Conservation (phyloP, 2,329 filamentous ascomycete genomes). For the Elsinoe fawcettii region DNA sequence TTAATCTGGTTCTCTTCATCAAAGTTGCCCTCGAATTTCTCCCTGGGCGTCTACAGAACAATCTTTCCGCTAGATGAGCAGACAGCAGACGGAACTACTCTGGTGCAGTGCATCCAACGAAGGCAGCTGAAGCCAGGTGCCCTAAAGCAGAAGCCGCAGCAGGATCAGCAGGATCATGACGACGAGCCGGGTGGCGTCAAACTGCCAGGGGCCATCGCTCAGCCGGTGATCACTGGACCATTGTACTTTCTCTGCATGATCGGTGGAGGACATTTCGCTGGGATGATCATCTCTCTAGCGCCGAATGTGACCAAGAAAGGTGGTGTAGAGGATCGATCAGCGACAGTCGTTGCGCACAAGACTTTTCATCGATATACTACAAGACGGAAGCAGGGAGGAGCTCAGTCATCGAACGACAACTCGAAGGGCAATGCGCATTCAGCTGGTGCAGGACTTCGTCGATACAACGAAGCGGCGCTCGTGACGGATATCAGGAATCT, state of each 20-base stretch:
- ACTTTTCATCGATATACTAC: slow-evolving; percentile 98
- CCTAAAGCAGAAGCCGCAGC: slow-evolving; percentile 25
- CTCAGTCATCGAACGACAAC: slow-evolving; percentile 87
- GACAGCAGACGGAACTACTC: slow-evolving; percentile 47
- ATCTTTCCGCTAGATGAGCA: slow-evolving; percentile 69
- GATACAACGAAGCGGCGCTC: slow-evolving; percentile 89
- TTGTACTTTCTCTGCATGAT: slow-evolving; percentile 99
- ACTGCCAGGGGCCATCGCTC: slow-evolving; percentile 36
- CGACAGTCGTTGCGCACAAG: slow-evolving; percentile 86
- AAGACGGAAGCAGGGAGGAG: slow-evolving; percentile 87
- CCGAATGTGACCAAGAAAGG: slow-evolving; percentile 67
- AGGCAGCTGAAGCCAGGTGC: slow-evolving; percentile 67
- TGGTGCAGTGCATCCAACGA: slow-evolving; percentile 61
- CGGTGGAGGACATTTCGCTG: slow-evolving; percentile 92
- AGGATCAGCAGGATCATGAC: slow-evolving; percentile 29
- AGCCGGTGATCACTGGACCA: slow-evolving; percentile 57
- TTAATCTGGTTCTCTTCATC: slow-evolving; percentile 80
- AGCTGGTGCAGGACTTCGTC: slow-evolving; percentile 77
- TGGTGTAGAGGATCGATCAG: slow-evolving; percentile 72
- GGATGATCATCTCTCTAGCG: slow-evolving; percentile 84
- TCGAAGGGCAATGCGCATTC: slow-evolving; percentile 93
- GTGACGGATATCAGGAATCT: slow-evolving; percentile 79
- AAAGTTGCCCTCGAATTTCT: slow-evolving; percentile 65
- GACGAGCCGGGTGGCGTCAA: slow-evolving; percentile 52
- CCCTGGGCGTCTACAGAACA: slow-evolving; percentile 76